Evolutionary conservation across 2,329 filamentous ascomycete species (phyloP).

Genomic region (Fusarium floridanum): DNA sequence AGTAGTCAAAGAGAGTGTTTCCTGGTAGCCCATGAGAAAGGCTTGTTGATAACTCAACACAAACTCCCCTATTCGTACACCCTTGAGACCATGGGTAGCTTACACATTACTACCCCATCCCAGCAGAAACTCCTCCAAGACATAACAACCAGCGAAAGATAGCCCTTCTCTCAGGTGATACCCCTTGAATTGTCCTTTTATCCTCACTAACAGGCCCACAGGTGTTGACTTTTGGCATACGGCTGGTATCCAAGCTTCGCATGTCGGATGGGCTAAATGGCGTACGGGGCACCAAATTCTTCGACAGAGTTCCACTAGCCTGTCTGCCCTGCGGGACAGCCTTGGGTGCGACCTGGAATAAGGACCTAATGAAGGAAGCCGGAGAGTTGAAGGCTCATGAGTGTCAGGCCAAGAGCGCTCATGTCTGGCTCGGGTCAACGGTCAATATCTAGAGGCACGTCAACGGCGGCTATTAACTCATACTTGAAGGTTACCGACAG

Average conservation of each 20-base stretch:
- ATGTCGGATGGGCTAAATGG: conserved; percentile 79
- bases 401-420: conserved; percentile 68
- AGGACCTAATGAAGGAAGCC: conserved; percentile 62
- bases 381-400: conserved; percentile 66
- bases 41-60: not conserved
- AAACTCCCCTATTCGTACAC: not conserved
- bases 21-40: not conserved
- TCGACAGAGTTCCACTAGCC: conserved; percentile 70
- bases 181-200: not conserved
- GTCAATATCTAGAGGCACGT: conserved; percentile 68
- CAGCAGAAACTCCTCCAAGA: conserved; percentile 65
- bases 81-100: not conserved
- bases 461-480: not conserved
- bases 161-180: conserved; percentile 62
- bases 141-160: conserved; percentile 65
- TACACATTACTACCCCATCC: not conserved
- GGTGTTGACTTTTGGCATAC: conserved; percentile 78
- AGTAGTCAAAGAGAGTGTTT: no score
- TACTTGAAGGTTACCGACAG: rapidly evolving
- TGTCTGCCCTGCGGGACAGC: conserved; percentile 71
- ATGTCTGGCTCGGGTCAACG: conserved; percentile 71
- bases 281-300: conserved; percentile 76
- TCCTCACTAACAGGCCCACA: conserved; percentile 32
- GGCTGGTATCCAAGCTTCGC: conserved; percentile 69
- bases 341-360: conserved; percentile 70